Conservation (phyloP, 805 yeast species). For the Limtongia smithiae region DNA sequence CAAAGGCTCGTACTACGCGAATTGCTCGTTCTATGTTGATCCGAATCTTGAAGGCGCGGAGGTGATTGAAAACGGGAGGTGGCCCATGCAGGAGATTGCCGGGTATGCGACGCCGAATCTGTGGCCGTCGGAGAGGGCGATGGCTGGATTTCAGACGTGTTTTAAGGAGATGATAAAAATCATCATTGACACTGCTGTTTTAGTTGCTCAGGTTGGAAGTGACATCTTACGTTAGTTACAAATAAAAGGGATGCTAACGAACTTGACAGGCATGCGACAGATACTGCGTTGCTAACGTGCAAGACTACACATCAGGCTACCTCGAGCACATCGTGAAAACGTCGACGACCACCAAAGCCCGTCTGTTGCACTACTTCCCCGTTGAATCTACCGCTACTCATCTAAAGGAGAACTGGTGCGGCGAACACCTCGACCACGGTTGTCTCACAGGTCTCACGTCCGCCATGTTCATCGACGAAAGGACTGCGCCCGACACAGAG, state of each 20-base stretch:
- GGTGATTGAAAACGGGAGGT: slow-evolving; percentile 22
- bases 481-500: slow-evolving; percentile 23
- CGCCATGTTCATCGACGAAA: slow-evolving; percentile 49
- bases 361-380: slow-evolving; percentile 55
- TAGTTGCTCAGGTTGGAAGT: slow-evolving; percentile 43
- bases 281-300: slow-evolving; percentile 37
- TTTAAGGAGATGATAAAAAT: slow-evolving; percentile 37
- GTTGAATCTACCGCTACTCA: slow-evolving; percentile 15
- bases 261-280: slow-evolving; percentile 45
- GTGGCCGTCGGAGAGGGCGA: slow-evolving; percentile 46
- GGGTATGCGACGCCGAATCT: slow-evolving; percentile 50
- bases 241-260: not conserved
- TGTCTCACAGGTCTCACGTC: slow-evolving; percentile 58
- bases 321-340: slow-evolving; percentile 46
- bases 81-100: slow-evolving; percentile 38
- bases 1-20: slow-evolving; percentile 58
- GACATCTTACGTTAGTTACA: not conserved
- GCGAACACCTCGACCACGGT: slow-evolving; percentile 59
- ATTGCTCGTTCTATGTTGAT: slow-evolving; percentile 53
- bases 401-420: slow-evolving; percentile 51
- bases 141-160: slow-evolving; percentile 32
- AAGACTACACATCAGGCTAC: slow-evolving; percentile 39
- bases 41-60: slow-evolving; percentile 47
- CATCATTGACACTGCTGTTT: slow-evolving; percentile 48
- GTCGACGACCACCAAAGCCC: slow-evolving; percentile 56